Evolutionary conservation across 495 filamentous ascomycete species (phyloP).

Genomic region (Viridothelium virens): DNA sequence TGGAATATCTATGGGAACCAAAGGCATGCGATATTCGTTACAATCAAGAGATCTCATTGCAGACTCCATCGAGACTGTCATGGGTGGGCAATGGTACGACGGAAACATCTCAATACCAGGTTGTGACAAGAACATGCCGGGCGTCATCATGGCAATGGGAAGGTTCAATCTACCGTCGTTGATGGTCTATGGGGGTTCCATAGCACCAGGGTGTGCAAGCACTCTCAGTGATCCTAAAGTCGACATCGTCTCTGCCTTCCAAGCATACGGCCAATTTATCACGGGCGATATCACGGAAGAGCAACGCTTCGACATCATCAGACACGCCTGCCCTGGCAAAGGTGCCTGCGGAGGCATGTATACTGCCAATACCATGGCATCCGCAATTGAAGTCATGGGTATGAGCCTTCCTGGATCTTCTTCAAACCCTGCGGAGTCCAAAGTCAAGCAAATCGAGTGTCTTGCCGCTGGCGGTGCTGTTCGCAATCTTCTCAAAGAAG

Average conservation of each 20-base stretch:
- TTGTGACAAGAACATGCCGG: conserved; percentile 99
- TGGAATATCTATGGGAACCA: conserved; percentile 72
- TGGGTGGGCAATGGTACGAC: conserved; percentile 99
- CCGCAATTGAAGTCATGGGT: conserved; percentile 91
- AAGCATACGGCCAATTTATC: conserved; percentile 94
- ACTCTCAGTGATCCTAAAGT: conserved; percentile 65
- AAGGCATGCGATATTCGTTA: conserved; percentile 88
- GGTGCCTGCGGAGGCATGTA: conserved; percentile 99
- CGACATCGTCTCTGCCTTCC: conserved; percentile 95
- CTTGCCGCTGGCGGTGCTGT: conserved; percentile 76
- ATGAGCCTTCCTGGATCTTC: conserved; percentile 93
- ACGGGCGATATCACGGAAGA: conserved; percentile 85
- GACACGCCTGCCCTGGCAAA: conserved; percentile 84
- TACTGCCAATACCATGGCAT: conserved; percentile 98
- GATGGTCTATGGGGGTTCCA: conserved; percentile 96
- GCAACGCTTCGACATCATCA: conserved; percentile 86
- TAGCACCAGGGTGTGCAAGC: conserved; percentile 74
- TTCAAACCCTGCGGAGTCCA: conserved; percentile 81
- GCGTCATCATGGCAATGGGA: conserved; percentile 96
- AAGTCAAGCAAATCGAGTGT: conserved; percentile 81
- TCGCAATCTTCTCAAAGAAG: conserved; percentile 73
- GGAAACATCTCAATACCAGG: conserved; percentile 97
- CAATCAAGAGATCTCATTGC: conserved; percentile 95
- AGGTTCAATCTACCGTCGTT: conserved; percentile 84
- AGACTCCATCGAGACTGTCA: conserved; percentile 96